Base-by-base conservation (phyloP, 2,329 filamentous ascomycete species). In the Coccinonectria pachysandricola region DNA sequence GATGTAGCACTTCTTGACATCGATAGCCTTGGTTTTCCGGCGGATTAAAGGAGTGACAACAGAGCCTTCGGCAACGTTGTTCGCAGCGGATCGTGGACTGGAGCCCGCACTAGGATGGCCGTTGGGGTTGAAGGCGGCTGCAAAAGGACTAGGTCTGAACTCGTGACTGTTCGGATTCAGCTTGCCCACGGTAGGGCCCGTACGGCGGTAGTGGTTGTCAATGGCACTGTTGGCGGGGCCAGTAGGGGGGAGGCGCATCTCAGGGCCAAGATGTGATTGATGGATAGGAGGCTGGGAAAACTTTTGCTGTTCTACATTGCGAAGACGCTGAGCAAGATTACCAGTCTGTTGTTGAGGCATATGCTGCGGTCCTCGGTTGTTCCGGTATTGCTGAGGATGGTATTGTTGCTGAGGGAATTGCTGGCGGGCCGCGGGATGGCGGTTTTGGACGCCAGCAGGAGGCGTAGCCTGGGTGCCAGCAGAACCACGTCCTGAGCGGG, bases 111-210 rank as follows among this genome's bases (percentile, higher is more conserved):
- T 83, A n/a, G 65, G 61, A 23, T 65, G 62, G 4, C 66, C 63
- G 13, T 59, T 82, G 5, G 82, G 88, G 40, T 77, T 88, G 57
- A 98, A 96, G 2, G 79, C 67, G 22, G 72, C 70, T 1, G 87
- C 86, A 35, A 79, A 79, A 4, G 83, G 77, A 44, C 79, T 92
- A 11, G 88, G 91, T 38, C 80, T 77, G 57, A 95, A 96, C 46
- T 94, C 86, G 48, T 71, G 65, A 40, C 65, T 77, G 43, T 73
- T 75, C 6, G 74, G 74, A 36, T 79, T 79, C 41, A 79, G 48
- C 51, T 75, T 74, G 23, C 60, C 62, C 4, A 60, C 59, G 43
- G 71, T 57, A 26, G 69, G 69, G 21, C 57, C 57, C 8, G 63
- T 52, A 24, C 59, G 63, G 34, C 64, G 68, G 23, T 67, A 45